Conservation (phyloP, 257 asterid genomes). For the Solanum infundibuliforme region DNA sequence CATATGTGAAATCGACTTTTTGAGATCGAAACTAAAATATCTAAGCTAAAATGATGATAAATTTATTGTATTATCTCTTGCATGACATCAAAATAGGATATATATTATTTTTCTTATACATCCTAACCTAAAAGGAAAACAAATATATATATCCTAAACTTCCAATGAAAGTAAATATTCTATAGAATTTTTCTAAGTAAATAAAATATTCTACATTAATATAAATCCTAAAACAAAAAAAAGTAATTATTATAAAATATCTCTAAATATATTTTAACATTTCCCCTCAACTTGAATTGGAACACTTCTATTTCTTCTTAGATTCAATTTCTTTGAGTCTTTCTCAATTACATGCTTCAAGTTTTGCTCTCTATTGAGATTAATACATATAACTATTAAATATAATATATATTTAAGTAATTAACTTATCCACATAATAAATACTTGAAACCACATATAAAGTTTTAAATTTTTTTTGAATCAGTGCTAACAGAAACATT, state of each 20-base stretch:
- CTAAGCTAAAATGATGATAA: no score
- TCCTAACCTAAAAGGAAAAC: not conserved
- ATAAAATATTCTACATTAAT: not conserved
- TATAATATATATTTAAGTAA: not conserved
- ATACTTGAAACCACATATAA: not conserved
- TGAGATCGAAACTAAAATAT: no score
- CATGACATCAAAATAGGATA: not conserved
- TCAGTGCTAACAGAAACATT: rapidly evolving
- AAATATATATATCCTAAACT: not conserved
- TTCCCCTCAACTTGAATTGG: not conserved
- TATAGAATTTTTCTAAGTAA: no score
- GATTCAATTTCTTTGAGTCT: no score
- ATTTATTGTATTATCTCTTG: not conserved
- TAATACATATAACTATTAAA: no score
- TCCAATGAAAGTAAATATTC: not conserved
- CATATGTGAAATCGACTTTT: rapidly evolving
- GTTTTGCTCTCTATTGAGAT: no score
- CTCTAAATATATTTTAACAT: no score
- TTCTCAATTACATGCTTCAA: not conserved
- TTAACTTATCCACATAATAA: rapidly evolving
- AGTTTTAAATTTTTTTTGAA: not conserved
- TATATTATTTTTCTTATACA: not conserved
- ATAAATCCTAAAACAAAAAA: not conserved
- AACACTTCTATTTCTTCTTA: not conserved
- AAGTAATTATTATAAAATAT: no score